Conservation (phyloP, 208 protist genomes). For the Crithidia mellificae region DNA sequence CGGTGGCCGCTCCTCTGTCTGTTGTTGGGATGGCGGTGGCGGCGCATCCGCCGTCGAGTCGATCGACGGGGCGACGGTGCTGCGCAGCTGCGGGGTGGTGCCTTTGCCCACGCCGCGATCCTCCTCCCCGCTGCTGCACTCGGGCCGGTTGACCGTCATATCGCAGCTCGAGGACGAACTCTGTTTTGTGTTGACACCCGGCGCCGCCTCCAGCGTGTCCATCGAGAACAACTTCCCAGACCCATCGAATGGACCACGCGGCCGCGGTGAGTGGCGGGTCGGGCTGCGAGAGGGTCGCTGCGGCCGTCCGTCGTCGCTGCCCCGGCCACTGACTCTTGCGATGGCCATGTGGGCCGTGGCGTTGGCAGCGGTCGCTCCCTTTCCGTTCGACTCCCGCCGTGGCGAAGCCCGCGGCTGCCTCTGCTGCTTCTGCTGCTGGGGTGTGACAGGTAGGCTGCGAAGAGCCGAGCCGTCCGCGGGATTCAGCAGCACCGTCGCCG, state of each 20-base stretch:
- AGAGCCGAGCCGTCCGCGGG: constrained; percentile 39
- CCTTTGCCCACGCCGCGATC: constrained; percentile 8
- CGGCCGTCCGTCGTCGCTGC: background rate
- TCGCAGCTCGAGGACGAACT: constrained; percentile 24
- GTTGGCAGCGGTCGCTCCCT: too few relatives aligned
- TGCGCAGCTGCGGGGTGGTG: constrained; percentile 10
- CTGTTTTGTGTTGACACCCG: background rate
- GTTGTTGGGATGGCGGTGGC: background rate
- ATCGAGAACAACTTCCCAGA: background rate
- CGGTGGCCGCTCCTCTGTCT: background rate
- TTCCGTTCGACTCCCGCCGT: too few relatives aligned
- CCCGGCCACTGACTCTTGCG: background rate
- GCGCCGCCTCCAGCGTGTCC: background rate
- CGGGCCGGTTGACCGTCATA: constrained; percentile 15
- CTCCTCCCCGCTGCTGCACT: constrained; percentile 23
- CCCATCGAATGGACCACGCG: background rate
- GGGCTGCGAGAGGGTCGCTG: background rate
- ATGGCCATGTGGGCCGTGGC: background rate
- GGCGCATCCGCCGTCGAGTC: background rate
- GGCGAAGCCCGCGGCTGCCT: too few relatives aligned
- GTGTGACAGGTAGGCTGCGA: constrained; percentile 33
- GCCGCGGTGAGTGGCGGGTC: background rate
- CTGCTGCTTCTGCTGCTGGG: too few relatives aligned
- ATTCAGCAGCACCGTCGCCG: constrained; percentile 23
- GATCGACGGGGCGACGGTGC: background rate